Evolutionary conservation across 805 yeast species (phyloP), one percentile per base, ranked within the genome.

Genomic region (Candida chauliodis): DNA sequence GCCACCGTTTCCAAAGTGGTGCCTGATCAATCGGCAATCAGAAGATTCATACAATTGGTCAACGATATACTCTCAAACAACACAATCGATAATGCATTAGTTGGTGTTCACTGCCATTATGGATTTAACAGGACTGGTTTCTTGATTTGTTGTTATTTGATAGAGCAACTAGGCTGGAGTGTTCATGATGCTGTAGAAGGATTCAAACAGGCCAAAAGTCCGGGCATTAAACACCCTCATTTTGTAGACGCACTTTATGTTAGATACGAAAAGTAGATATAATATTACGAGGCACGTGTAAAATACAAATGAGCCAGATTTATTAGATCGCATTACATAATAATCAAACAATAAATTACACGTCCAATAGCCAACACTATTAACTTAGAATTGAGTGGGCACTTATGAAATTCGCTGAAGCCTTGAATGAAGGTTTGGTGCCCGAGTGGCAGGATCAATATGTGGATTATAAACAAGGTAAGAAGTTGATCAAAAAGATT

Each of bases 361-460:
- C n/a, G n/a, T n/a, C n/a, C n/a, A n/a, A n/a, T n/a, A n/a, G n/a
- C n/a, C n/a, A n/a, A n/a, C n/a, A n/a, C n/a, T n/a, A n/a, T n/a
- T n/a, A n/a, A n/a, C n/a, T n/a, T n/a, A n/a, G n/a, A n/a, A n/a
- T n/a, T n/a, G n/a, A n/a, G n/a, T n/a, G n/a, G 30, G 21, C 5
- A 10, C 29, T 19, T 14, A 82, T 82, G 90, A 81, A 82, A 61
- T 82, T 82, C 53, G 82, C 81, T 9, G 82, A 78, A 45, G 77
- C 84, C 17, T 63, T 82, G 41, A 75, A 72, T 46, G 82, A 81
- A 35, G 81, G 81, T 40, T 70, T 79, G 25, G 84, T 84, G 40
- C 95, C 96, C 4, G 95, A 84, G 52, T 90, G 97, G 97, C 79
- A 78, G 52, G 81, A 78, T 38, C 80, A 81, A 52, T 90, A 90